phyloP scores from a whole-genome alignment of 2,329 filamentous ascomycete genomes.

The Stachybotrys chartarum region DNA sequence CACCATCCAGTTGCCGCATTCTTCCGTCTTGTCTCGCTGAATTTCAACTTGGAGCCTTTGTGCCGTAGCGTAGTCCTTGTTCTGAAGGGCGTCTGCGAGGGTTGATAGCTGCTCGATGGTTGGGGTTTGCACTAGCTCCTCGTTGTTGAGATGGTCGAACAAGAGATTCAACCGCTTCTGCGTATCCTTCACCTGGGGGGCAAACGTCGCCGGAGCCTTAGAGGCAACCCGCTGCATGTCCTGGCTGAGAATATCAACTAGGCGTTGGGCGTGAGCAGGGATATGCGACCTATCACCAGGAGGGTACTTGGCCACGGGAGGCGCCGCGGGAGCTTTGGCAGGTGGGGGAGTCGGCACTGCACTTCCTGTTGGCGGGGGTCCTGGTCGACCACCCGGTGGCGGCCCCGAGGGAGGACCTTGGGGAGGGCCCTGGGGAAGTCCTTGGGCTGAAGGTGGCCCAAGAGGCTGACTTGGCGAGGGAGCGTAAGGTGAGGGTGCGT shows the following conservation, averaged over 20 bases:
- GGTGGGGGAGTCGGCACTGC: conserved; percentile 35
- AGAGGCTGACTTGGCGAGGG: conserved; percentile 27
- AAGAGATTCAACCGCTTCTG: conserved; percentile 87
- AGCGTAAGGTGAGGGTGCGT: conserved; percentile 50
- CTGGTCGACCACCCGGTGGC: conserved; percentile 22
- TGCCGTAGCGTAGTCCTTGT: conserved; percentile 62
- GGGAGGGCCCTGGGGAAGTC: conserved; percentile 9
- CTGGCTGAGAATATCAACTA: conserved; percentile 72
- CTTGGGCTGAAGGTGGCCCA: conserved; percentile 30
- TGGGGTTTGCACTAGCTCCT: conserved; percentile 76
- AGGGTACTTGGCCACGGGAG: conserved; percentile 60
- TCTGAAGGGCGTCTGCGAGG: conserved; percentile 59
- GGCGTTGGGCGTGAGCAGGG: conserved; percentile 62
- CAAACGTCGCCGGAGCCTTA: conserved; percentile 79
- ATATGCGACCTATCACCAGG: conserved; percentile 88
- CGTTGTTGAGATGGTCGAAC: conserved; percentile 97
- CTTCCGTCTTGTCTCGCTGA: conserved; percentile 67
- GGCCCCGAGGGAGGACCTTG: conserved; percentile 23
- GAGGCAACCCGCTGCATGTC: conserved; percentile 87
- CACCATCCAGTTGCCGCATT: conserved; percentile 86
- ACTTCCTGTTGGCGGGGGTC: conserved; percentile 18
- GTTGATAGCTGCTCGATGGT: conserved; percentile 62
- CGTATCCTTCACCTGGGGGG: conserved; percentile 84
- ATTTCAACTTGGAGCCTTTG: conserved; percentile 66
- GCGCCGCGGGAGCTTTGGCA: conserved; percentile 39